phyloP scores from a whole-genome alignment of 2,329 filamentous ascomycete genomes.

The Metarhizium brunneum region DNA sequence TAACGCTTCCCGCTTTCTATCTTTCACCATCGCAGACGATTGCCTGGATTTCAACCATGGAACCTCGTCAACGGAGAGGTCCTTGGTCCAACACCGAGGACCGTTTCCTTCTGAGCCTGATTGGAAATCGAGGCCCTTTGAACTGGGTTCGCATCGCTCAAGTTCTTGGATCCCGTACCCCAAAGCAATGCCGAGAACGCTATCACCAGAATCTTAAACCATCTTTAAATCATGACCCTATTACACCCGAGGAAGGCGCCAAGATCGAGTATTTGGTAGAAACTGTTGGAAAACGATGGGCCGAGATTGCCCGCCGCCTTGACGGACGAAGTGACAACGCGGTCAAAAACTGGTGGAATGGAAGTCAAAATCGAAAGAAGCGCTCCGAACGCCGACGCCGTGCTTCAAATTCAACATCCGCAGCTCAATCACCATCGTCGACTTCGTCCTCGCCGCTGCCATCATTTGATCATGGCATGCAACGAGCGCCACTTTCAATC shows the following conservation, averaged over 20 bases:
- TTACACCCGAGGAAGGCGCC: slow-evolving; percentile 59
- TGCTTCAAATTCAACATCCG: not conserved
- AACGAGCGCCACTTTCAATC: not conserved
- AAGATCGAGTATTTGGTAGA: slow-evolving; percentile 69
- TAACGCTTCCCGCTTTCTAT: not conserved
- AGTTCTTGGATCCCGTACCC: slow-evolving; percentile 65
- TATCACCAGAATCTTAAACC: slow-evolving; percentile 91
- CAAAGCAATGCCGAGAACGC: slow-evolving; percentile 91
- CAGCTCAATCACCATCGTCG: not conserved
- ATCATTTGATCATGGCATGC: not conserved
- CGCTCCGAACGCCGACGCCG: slow-evolving; percentile 18
- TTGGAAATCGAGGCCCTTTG: slow-evolving; percentile 61
- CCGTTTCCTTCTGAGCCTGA: slow-evolving; percentile 57
- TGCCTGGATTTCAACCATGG: not conserved
- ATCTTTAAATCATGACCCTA: slow-evolving; percentile 62
- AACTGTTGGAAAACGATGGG: slow-evolving; percentile 81
- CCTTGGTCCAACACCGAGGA: slow-evolving; percentile 81
- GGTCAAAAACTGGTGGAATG: slow-evolving; percentile 98
- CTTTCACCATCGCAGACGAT: not conserved
- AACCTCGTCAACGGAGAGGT: slow-evolving; percentile 41
- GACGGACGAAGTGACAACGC: slow-evolving; percentile 86
- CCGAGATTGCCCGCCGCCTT: slow-evolving; percentile 77
- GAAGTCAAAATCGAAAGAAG: slow-evolving; percentile 73
- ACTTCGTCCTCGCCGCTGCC: not conserved
- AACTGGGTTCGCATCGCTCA: slow-evolving; percentile 88